Evolutionary conservation across 257 asterid genomes (phyloP).

Genomic region (Solanum rostratum): DNA sequence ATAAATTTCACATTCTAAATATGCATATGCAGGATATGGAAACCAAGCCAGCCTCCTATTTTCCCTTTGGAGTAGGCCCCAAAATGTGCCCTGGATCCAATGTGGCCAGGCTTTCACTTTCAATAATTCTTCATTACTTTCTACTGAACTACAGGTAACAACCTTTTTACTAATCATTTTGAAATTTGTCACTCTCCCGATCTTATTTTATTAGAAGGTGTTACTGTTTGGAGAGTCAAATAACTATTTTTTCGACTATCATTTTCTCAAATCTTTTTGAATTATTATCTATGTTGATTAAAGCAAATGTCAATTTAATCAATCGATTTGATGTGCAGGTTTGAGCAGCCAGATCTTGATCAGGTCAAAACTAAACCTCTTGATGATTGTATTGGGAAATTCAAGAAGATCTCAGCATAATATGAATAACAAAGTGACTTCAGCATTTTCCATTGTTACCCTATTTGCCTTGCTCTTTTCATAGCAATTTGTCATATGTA

Average conservation of each 20-base stretch:
- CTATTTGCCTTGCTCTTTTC: not conserved
- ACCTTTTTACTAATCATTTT: not conserved
- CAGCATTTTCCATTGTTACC: not conserved
- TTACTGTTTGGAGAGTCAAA: no score
- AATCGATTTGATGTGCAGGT: not conserved
- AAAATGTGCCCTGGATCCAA: not conserved
- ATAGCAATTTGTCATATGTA: not conserved
- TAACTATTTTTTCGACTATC: not conserved
- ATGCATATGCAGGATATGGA: not conserved
- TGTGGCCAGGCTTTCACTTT: not conserved
- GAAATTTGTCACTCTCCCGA: no score
- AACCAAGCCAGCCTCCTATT: not conserved
- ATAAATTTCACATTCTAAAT: not conserved
- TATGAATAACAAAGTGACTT: not conserved
- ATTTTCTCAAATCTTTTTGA: no score
- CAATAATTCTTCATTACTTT: not conserved
- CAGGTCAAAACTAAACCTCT: not conserved
- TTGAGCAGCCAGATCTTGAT: not conserved
- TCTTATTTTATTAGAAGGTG: no score
- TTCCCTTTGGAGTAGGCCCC: not conserved
- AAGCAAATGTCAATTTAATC: not conserved
- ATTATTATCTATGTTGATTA: not conserved
- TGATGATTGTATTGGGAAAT: not conserved
- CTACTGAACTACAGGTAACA: not conserved
- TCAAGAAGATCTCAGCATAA: not conserved